These are phyloP conservation scores for Solanum sitiens DNA, from an alignment of 257 asterid species.

Conservation along the genomic window DNA sequence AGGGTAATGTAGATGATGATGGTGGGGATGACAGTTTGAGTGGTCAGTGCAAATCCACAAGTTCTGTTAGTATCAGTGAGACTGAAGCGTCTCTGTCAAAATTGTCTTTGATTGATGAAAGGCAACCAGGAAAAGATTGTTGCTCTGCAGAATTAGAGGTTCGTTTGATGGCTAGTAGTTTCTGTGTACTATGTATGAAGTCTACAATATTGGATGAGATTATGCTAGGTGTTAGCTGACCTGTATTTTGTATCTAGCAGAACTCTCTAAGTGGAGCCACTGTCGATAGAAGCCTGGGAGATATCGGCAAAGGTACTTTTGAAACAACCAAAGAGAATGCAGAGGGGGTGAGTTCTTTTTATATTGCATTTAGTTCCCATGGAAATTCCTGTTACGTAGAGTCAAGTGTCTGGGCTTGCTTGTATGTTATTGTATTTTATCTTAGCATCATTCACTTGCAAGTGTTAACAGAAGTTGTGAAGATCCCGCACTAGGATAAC, in stretches of 20 bases:
- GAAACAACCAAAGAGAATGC: constrained; percentile 2
- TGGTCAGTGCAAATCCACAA: neutral
- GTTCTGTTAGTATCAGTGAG: neutral
- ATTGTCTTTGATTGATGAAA: constrained; percentile 1
- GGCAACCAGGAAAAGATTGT: constrained; percentile 10
- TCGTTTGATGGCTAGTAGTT: neutral
- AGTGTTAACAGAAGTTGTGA: neutral
- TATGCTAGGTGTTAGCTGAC: neutral
- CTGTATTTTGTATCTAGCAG: constrained; percentile 1
- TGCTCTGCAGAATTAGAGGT: constrained; percentile 17
- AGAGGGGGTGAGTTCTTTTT: constrained; percentile 1
- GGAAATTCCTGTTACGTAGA: neutral
- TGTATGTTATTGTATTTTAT: neutral
- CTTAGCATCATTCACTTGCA: neutral
- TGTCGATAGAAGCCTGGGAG: constrained; percentile 4
- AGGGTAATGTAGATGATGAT: neutral
- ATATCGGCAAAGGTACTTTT: constrained; percentile 1
- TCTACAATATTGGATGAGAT: neutral
- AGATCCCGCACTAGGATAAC: neutral
- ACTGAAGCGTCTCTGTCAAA: constrained; percentile 6
- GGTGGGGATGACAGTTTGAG: neutral
- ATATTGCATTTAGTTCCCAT: neutral
- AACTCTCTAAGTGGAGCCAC: constrained; percentile 5
- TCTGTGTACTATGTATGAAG: neutral
- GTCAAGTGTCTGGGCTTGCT: neutral